Evolutionary conservation across 1,284 basidiomycete species (phyloP).

Genomic region (Leccinum fallax): DNA sequence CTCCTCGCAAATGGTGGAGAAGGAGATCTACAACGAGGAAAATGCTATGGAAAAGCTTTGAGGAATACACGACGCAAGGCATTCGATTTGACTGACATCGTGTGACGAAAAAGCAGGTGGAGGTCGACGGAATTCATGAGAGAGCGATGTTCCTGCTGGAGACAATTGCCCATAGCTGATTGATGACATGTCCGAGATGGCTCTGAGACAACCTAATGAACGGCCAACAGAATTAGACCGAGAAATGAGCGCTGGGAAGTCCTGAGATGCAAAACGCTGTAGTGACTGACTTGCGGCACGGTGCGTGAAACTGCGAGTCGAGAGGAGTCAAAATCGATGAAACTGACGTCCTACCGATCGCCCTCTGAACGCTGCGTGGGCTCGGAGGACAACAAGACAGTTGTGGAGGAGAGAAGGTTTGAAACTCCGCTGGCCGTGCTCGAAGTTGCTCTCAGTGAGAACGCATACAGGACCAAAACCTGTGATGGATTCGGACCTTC

Average conservation of each 20-base stretch:
- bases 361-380: conserved; percentile 13
- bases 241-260: conserved; percentile 8
- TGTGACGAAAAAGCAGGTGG: conserved; percentile 25
- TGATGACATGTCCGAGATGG: conserved; percentile 29
- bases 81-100: conserved; percentile 38
- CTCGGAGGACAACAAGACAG: conserved; percentile 17
- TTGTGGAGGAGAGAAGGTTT: conserved; percentile 29
- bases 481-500: conserved; percentile 24
- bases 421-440: conserved; percentile 33
- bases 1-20: conserved; percentile 48
- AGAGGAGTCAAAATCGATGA: not conserved
- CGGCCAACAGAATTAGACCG: conserved; percentile 10
- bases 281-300: conserved; percentile 6
- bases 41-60: conserved; percentile 42
- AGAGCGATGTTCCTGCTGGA: conserved; percentile 26
- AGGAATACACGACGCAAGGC: conserved; percentile 21
- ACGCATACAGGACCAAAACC: conserved; percentile 13
- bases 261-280: conserved; percentile 7
- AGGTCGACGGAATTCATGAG: conserved; percentile 35
- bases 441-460: conserved; percentile 4
- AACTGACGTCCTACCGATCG: conserved; percentile 9
- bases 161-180: conserved; percentile 30
- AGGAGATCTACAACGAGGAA: conserved; percentile 44
- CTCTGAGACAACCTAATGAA: conserved; percentile 8
- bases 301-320: conserved; percentile 10